A percentile compares a stretch with the other conserved stretches of the same genome.
Evolutionary conservation across 2,329 filamentous ascomycete species (phyloP).

Genomic region (Aspergillus terreus): DNA sequence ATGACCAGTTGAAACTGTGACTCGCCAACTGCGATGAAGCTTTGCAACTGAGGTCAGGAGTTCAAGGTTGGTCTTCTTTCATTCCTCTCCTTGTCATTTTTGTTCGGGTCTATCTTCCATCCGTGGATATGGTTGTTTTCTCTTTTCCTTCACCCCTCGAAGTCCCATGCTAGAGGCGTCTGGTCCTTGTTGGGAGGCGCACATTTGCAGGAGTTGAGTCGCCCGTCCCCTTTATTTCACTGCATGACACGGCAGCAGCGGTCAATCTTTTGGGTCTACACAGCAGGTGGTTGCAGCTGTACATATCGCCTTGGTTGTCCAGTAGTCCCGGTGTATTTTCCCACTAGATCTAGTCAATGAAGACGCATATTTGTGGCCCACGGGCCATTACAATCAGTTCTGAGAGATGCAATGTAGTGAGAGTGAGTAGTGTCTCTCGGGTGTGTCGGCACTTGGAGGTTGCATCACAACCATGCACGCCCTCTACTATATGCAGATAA

Average conservation of each 20-base stretch:
- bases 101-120: constrained; percentile 2
- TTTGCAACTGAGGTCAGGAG: constrained; percentile 18
- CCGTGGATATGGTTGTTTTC: constrained; percentile 1
- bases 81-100: constrained; percentile 14
- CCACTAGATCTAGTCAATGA: constrained; percentile 24
- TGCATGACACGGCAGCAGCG: background rate
- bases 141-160: constrained; percentile 1
- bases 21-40: constrained; percentile 14
- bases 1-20: constrained; percentile 17
- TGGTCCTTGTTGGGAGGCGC: constrained; percentile 4
- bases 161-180: constrained; percentile 8
- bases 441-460: no score
- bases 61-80: constrained; percentile 35
- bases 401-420: no score
- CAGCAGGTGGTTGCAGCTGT: constrained; percentile 16
- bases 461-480: no score
- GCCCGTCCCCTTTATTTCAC: background rate
- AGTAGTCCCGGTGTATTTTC: constrained; percentile 14
- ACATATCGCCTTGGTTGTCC: constrained; percentile 17
- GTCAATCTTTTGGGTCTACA: constrained; percentile 5
- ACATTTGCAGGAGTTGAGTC: constrained; percentile 3
- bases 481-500: no score
- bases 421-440: no score
- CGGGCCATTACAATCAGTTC: constrained; percentile 6
- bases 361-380: constrained; percentile 21